Evolutionary conservation across 1,139 yeast genomes (phyloP).

Genomic region (Pichia sp.): DNA sequence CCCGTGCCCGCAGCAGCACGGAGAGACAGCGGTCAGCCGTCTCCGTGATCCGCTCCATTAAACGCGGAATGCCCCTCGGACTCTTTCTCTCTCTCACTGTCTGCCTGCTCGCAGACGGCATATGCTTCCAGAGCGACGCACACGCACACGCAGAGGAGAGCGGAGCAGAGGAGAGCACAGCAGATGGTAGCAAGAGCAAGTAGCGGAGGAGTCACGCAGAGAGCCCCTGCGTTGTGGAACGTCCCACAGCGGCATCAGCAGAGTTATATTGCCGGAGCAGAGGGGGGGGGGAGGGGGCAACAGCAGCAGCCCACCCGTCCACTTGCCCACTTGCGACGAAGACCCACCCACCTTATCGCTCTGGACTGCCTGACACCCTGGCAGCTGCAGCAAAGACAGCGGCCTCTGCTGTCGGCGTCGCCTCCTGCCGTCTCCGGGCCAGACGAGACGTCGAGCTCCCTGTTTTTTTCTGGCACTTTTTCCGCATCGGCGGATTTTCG

Average conservation of each 20-base stretch:
- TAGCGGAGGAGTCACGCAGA: too few species aligned
- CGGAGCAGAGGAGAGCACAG: not conserved
- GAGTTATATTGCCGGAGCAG: too few species aligned
- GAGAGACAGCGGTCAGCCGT: not conserved
- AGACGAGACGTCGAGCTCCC: not conserved
- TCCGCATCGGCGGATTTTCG: not conserved
- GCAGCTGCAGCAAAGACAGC: not conserved
- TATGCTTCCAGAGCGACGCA: too few species aligned
- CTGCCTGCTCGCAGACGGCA: not conserved
- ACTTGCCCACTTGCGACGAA: too few species aligned
- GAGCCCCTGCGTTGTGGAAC: too few species aligned
- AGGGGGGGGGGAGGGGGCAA: too few species aligned
- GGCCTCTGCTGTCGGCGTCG: not conserved
- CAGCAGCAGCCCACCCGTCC: too few species aligned
- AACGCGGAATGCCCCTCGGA: not conserved
- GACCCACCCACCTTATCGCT: not conserved
- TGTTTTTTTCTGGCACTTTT: not conserved
- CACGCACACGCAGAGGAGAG: not conserved
- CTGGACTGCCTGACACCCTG: not conserved
- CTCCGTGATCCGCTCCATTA: not conserved
- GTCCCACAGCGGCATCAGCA: too few species aligned
- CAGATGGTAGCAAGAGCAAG: too few species aligned
- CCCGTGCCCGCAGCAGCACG: not conserved
- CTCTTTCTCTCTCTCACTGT: not conserved
- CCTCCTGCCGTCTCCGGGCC: not conserved